Evolutionary conservation across 306 rosid genomes (phyloP), one percentile per base, ranked within the genome.

Genomic region (Vicia sativa): DNA sequence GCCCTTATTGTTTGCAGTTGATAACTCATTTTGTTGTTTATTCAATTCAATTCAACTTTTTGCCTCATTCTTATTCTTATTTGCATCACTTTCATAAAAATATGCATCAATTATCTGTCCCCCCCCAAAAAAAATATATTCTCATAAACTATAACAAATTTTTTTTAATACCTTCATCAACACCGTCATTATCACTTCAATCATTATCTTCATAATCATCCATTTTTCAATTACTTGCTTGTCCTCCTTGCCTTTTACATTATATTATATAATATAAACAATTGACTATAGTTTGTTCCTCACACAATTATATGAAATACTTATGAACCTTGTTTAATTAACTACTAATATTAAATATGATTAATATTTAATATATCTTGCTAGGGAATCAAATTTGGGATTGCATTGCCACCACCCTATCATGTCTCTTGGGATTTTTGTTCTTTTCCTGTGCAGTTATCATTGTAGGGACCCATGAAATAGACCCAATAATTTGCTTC

Each of bases 401-500:
- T 70, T 80, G 66, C 73, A 67, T 68, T 77, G 73, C 74, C 73
- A 74, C 81, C 79, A 65, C 81, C 72, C 74, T 74, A 78, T 83
- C 67, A 65, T 76, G 74, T 65, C 73, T 56, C 77, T 57, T 12
- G 55, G 75, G 77, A 72, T 87, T 82, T 84, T 85, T 82, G 86
- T 86, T 78, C 73, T 78, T 84, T 86, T 86, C 79, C 82, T 80
- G 62, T 71, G 61, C 61, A 62, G 70, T 70, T 78, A 79, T 80
- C 72, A 72, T 68, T 81, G 77, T 80, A 74, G 82, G 90, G 64
- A 11, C 88, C 87, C 69, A 79, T 29, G 70, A 58, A 71, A 37
- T 37, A 74, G 79, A 70, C 84, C 88, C 87, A 87, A 87, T 89
- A 73, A 87, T 89, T 79, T 75, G 85, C 54, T 75, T 83, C 92